Evolutionary conservation across 192 early-diverging fungal species (phyloP), one percentile per base, ranked within the genome.

Genomic region (Allomyces arbusculus): DNA sequence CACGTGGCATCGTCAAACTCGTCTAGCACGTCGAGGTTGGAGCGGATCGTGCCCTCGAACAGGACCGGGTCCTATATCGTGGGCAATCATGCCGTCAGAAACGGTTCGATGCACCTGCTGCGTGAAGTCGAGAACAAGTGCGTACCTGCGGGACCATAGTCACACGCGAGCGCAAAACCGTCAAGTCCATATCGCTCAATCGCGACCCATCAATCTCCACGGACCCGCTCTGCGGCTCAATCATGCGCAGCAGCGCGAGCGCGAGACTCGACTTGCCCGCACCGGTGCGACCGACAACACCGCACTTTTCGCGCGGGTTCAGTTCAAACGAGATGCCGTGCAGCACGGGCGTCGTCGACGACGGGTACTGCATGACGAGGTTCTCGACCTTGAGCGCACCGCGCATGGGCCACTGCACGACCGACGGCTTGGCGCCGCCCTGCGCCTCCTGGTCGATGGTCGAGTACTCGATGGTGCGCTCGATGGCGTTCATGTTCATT

Each of bases 211-310:
- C 92, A 55, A 95, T 79, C 0, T 69, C 24, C 40, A 95, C 87
- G n/a, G 68, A 55, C n/a, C 91, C 90, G 19, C 74, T 67, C 5
- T 75, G 68, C 0, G 86, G 80, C 67, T 90, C 87, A 71, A 91
- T 77, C 26, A 94, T 85, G n/a, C 91, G 84, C 70, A 91, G 79
- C 64, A 92, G 72, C 14, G 85, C 80, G 58, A 89, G 75, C 5
- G 84, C 81, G 62, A 94, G 72, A 0, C 86, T 86, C 25, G 83
- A 84, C 68, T 92, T 92, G 26, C 89, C 90, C 0, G 89, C 84
- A 16, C 90, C 91, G 1, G 92, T 90, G 12, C 93, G 81, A 11
- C 93, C 93, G 61, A 95, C 93, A 50, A 97, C 85, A 50, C 92
- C 94, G 68, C 97, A 86, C 70, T 92, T 94, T 72, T 88, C 81